Conservation (phyloP, 768 basidiomycete species). For the Mycena metata region DNA sequence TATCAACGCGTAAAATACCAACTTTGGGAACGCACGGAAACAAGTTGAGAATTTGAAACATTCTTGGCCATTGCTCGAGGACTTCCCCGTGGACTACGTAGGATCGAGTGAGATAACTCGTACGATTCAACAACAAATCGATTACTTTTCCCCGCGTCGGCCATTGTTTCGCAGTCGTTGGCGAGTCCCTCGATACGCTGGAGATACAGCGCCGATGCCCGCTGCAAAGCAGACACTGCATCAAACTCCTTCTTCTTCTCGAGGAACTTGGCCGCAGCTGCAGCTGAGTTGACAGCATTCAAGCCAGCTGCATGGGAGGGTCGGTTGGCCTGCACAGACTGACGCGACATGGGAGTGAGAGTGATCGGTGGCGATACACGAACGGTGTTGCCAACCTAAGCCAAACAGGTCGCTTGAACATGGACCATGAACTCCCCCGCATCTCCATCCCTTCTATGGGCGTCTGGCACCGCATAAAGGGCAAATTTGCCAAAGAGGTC, state of each 20-base stretch:
- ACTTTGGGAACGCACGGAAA: slow-evolving; percentile 66
- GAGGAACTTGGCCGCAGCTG: slow-evolving; percentile 66
- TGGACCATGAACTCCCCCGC: slow-evolving; percentile 25
- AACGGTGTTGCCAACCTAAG: too few species aligned
- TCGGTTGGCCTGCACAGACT: slow-evolving; percentile 66
- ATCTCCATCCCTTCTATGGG: slow-evolving; percentile 32
- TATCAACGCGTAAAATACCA: background rate
- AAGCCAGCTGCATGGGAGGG: slow-evolving; percentile 60
- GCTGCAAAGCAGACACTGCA: slow-evolving; percentile 79
- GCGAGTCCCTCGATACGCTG: slow-evolving; percentile 77
- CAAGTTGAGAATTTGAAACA: slow-evolving; percentile 81
- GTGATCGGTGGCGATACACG: too few species aligned
- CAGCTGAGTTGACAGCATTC: slow-evolving; percentile 57
- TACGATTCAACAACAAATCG: background rate
- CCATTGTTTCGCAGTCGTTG: slow-evolving; percentile 83
- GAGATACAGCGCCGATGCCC: slow-evolving; percentile 71
- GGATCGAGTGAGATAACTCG: background rate
- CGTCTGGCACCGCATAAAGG: slow-evolving; percentile 31
- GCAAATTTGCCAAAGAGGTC: background rate
- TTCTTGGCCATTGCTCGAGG: slow-evolving; percentile 84
- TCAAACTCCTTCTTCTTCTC: slow-evolving; percentile 90
- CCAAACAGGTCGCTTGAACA: background rate
- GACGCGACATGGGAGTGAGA: slow-evolving; percentile 55
- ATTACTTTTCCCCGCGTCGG: slow-evolving; percentile 79
- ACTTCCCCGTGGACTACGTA: slow-evolving; percentile 79